A percentile compares a stretch with the other conserved stretches of the same genome.
Conservation (phyloP, 169 alveolate genomes). For the Eimeria tenella region DNA sequence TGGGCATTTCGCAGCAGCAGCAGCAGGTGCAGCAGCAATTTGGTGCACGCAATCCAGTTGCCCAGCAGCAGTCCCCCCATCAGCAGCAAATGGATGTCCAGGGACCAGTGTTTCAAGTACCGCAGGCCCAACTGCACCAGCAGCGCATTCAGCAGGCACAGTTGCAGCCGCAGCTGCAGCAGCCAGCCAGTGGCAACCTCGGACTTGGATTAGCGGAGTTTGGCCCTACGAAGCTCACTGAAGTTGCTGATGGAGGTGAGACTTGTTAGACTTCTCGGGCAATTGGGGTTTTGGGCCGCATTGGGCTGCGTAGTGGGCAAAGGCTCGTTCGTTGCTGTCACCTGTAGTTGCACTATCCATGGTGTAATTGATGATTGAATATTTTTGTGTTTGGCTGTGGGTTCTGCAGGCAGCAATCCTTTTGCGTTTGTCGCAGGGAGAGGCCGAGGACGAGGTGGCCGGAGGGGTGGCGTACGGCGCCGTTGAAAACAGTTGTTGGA, state of each 20-base stretch:
- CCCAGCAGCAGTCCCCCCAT: neutral
- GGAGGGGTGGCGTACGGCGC: slow-evolving; percentile 64
- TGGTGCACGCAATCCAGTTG: neutral
- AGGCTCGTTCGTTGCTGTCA: no score
- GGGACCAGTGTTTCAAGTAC: slow-evolving; percentile 11
- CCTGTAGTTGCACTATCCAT: no score
- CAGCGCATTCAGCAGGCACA: slow-evolving; percentile 30
- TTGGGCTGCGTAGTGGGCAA: neutral
- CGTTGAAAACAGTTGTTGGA: neutral
- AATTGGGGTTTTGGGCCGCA: neutral
- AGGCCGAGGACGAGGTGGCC: slow-evolving; percentile 69
- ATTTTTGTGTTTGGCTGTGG: neutral
- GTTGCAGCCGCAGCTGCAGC: slow-evolving; percentile 18
- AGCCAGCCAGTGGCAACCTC: slow-evolving; percentile 17
- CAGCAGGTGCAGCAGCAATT: neutral
- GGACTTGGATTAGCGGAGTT: slow-evolving; percentile 54
- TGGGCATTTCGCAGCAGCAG: slow-evolving; percentile 11
- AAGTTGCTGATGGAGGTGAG: slow-evolving; percentile 40
- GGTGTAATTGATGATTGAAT: no score
- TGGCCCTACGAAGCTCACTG: slow-evolving; percentile 53
- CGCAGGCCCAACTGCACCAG: slow-evolving; percentile 6
- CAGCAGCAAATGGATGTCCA: slow-evolving; percentile 71
- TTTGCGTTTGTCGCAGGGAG: slow-evolving; percentile 56
- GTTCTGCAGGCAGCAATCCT: slow-evolving; percentile 44
- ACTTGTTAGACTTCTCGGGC: neutral